phyloP scores from a whole-genome alignment of 2,329 filamentous ascomycete genomes.

The Mycosphaerella sp. region DNA sequence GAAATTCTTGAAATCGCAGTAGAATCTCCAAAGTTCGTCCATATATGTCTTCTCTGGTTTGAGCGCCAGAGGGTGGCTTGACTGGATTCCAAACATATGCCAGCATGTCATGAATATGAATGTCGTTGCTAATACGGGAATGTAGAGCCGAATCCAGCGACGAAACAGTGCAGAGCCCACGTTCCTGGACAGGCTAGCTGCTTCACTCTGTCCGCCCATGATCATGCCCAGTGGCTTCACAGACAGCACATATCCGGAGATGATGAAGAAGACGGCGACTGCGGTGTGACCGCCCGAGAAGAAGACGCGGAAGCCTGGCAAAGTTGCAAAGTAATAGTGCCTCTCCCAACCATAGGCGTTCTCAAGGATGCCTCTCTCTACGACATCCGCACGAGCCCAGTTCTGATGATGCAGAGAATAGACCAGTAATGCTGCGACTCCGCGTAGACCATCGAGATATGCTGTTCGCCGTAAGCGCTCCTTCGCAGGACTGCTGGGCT shows the following conservation, averaged over 20 bases:
- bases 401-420: conserved; percentile 55
- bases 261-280: conserved; percentile 47
- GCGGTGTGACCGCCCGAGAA: conserved; percentile 58
- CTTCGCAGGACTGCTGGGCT: not conserved
- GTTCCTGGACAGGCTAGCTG: conserved; percentile 34
- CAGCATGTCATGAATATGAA: conserved; percentile 50
- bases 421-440: conserved; percentile 61
- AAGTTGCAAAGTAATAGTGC: conserved; percentile 44
- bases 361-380: conserved; percentile 43
- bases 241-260: conserved; percentile 48
- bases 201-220: not conserved
- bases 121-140: conserved; percentile 50
- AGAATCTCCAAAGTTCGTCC: conserved; percentile 12
- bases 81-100: conserved; percentile 49
- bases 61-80: conserved; percentile 32
- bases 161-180: conserved; percentile 46
- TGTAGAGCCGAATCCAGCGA: conserved; percentile 45
- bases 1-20: conserved; percentile 54
- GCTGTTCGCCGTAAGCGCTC: conserved; percentile 43
- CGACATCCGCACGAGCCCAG: conserved; percentile 47
- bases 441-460: conserved; percentile 59
- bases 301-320: conserved; percentile 55
- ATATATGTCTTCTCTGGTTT: conserved; percentile 9
- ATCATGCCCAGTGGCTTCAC: conserved; percentile 41
- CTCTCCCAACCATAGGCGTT: conserved; percentile 49